Evolutionary conservation across 1,284 basidiomycete species (phyloP).

Genomic region (Leccinum pallidistipes): DNA sequence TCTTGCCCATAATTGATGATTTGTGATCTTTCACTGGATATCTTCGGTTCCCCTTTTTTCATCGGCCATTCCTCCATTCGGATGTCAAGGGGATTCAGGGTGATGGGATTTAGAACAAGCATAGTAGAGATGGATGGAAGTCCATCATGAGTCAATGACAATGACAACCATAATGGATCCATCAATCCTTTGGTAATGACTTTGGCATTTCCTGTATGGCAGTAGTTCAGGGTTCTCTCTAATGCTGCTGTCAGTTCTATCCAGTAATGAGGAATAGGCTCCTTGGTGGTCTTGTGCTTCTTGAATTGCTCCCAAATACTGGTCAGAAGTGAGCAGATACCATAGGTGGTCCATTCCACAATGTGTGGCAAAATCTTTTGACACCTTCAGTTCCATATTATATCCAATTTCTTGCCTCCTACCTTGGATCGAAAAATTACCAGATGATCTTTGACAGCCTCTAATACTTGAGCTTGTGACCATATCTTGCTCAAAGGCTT

Average conservation of each 20-base stretch:
- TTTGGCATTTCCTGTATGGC: conserved; percentile 4
- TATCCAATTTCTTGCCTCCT: not conserved
- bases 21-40: not conserved
- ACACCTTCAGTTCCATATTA: too few species aligned
- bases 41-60: not conserved
- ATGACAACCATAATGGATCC: conserved; percentile 9
- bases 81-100: not conserved
- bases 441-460: not conserved
- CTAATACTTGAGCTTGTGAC: not conserved
- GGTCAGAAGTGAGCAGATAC: not conserved
- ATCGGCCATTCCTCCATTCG: not conserved
- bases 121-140: not conserved
- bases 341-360: conserved; percentile 7
- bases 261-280: not conserved
- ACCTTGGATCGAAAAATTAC: not conserved
- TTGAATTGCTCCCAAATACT: not conserved
- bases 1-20: too few species aligned
- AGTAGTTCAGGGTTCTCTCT: conserved; percentile 7
- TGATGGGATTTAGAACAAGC: not conserved
- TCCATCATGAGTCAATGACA: conserved; percentile 1
- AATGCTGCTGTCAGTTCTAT: conserved; percentile 1
- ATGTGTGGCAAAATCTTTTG: not conserved
- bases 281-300: not conserved
- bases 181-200: conserved; percentile 6
- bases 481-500: not conserved